These are phyloP conservation scores for Lepidium africanum DNA, from an alignment of 345 rosid genomes.

Conservation along the genomic window DNA sequence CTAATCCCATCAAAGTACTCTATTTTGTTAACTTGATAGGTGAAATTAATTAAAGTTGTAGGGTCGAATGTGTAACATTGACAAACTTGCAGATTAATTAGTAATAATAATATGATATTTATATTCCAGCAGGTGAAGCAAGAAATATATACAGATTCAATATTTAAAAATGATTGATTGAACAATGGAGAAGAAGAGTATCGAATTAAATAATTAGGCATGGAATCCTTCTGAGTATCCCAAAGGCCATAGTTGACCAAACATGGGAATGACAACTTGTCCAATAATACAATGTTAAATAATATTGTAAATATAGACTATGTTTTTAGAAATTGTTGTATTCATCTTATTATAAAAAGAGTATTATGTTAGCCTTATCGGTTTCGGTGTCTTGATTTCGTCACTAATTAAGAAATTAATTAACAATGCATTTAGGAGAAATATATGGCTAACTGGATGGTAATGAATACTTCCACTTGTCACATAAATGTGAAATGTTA, in stretches of 20 bases:
- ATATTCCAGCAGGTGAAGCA: conserved; percentile 17
- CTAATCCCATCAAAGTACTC: too few species aligned
- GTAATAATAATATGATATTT: not conserved
- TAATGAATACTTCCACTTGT: conserved; percentile 19
- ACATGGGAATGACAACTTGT: conserved; percentile 30
- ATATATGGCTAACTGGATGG: conserved; percentile 7
- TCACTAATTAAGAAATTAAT: conserved; percentile 1
- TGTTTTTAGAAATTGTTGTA: too few species aligned
- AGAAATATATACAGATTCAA: not conserved
- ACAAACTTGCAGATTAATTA: not conserved
- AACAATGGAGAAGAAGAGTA: conserved; percentile 24
- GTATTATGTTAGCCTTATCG: conserved; percentile 23
- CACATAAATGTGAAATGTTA: conserved; percentile 5
- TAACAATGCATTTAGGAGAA: conserved; percentile 7
- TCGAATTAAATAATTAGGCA: conserved; percentile 15
- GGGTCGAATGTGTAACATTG: conserved; percentile 12
- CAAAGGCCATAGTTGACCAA: conserved; percentile 35
- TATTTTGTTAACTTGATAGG: not conserved
- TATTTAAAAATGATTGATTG: conserved; percentile 13
- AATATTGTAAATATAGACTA: not conserved
- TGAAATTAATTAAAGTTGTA: not conserved
- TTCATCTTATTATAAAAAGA: not conserved
- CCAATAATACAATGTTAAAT: conserved; percentile 22
- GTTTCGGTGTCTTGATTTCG: conserved; percentile 16
- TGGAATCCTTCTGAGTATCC: conserved; percentile 32